Evolutionary conservation across 2,329 filamentous ascomycete genomes (phyloP).

Genomic region (Xylaria sp.): DNA sequence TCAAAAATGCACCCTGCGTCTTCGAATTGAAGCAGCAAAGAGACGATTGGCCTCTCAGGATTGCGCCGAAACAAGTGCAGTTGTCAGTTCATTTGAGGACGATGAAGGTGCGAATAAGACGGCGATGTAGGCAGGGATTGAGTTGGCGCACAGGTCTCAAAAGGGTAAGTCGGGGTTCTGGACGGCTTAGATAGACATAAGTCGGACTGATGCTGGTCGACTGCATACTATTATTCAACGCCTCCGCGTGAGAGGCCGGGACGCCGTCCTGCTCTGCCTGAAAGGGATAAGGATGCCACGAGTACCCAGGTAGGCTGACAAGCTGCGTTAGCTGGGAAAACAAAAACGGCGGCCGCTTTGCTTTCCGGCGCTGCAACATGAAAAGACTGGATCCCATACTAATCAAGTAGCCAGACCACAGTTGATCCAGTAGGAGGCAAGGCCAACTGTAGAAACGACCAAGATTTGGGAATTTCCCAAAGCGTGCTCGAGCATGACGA

Average conservation of each 20-base stretch:
- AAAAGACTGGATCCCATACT: conserved; percentile 14
- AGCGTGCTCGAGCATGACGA: conserved; percentile 27
- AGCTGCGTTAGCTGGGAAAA: conserved; percentile 2
- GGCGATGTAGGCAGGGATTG: conserved; percentile 25
- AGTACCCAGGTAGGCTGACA: conserved; percentile 10
- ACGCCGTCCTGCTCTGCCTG: background rate
- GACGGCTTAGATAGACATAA: conserved; percentile 3
- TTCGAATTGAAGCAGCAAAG: conserved; percentile 13
- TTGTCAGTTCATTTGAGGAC: conserved; percentile 23
- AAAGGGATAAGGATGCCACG: background rate
- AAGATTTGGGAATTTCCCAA: conserved; percentile 33
- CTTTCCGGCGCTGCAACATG: conserved; percentile 12
- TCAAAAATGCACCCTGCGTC: conserved; percentile 7
- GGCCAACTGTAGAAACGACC: background rate
- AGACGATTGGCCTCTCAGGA: conserved; percentile 22
- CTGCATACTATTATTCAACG: conserved; percentile 28
- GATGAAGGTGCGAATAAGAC: conserved; percentile 30
- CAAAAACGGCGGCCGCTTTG: background rate
- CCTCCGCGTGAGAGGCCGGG: conserved; percentile 1
- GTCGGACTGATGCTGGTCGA: conserved; percentile 6
- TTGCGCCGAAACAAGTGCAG: conserved; percentile 20
- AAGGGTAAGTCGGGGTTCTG: conserved; percentile 30
- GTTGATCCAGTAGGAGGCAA: background rate
- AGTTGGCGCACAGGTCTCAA: conserved; percentile 25
- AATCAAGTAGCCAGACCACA: background rate